Conservation (phyloP, 495 filamentous ascomycete species). For the Rusavskia elegans region DNA sequence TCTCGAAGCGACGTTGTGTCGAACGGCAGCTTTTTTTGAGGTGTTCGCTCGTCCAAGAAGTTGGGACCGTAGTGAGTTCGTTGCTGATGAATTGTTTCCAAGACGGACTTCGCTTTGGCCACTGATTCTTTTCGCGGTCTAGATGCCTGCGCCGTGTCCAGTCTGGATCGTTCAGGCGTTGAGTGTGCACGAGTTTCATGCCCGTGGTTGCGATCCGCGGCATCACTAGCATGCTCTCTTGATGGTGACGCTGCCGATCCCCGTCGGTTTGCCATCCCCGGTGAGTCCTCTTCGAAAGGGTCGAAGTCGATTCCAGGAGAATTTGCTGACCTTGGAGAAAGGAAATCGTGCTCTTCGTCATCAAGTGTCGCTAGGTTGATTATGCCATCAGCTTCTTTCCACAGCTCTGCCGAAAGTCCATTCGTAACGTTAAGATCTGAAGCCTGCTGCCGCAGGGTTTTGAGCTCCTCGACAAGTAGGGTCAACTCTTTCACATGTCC, state of each 20-base stretch:
- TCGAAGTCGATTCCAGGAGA: constrained; percentile 39
- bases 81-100: constrained; percentile 67
- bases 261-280: constrained; percentile 8
- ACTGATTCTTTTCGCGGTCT: constrained; percentile 31
- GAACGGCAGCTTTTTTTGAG: constrained; percentile 70
- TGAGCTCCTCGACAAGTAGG: constrained; percentile 64
- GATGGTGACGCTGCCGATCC: constrained; percentile 3
- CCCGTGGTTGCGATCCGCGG: constrained; percentile 2
- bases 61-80: constrained; percentile 34
- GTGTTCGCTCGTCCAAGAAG: constrained; percentile 23
- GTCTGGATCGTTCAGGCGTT: constrained; percentile 1
- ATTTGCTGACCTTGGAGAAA: constrained; percentile 33
- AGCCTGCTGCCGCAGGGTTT: constrained; percentile 47
- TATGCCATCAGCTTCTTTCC: constrained; percentile 79
- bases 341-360: constrained; percentile 45
- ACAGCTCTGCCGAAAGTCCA: constrained; percentile 47
- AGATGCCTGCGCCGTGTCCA: constrained; percentile 10
- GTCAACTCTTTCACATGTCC: constrained; percentile 78
- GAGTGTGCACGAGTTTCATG: constrained; percentile 2
- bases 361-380: constrained; percentile 74
- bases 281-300: constrained; percentile 43
- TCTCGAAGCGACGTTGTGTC: constrained; percentile 80
- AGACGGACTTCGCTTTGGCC: constrained; percentile 59
- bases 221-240: constrained; percentile 3
- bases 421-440: constrained; percentile 47